These are phyloP conservation scores for Dissoconium aciculare DNA, from an alignment of 2,329 filamentous ascomycete genomes.

Conservation along the genomic window DNA sequence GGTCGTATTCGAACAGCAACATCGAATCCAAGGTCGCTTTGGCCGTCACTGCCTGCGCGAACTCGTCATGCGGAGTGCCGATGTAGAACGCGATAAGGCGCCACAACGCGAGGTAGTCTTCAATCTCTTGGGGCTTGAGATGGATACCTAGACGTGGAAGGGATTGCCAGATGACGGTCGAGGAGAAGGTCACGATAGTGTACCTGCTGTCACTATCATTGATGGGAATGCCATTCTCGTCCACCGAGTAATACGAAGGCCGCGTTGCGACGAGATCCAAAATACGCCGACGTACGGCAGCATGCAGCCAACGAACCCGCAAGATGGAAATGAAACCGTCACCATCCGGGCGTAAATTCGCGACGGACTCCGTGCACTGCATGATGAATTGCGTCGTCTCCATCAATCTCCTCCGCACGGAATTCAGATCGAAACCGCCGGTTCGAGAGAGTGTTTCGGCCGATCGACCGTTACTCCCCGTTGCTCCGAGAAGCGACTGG, in stretches of 20 bases:
- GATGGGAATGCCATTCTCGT: constrained; percentile 46
- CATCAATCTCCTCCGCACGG: constrained; percentile 46
- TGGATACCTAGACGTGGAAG: constrained; percentile 56
- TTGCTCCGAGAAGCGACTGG: constrained; percentile 49
- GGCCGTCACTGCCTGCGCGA: constrained; percentile 40
- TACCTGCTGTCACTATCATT: constrained; percentile 58
- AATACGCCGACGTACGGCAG: constrained; percentile 48
- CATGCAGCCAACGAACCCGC: constrained; percentile 51
- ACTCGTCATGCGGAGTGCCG: constrained; percentile 46
- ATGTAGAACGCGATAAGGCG: constrained; percentile 54
- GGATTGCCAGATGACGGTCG: constrained; percentile 48
- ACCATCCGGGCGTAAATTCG: constrained; percentile 49
- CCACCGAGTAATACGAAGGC: constrained; percentile 44
- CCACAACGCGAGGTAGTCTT: constrained; percentile 59
- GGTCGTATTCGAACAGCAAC: constrained; percentile 48
- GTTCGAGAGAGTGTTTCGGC: constrained; percentile 57
- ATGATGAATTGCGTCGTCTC: constrained; percentile 61
- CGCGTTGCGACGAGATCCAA: constrained; percentile 37
- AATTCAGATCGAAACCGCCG: constrained; percentile 51
- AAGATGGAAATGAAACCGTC: constrained; percentile 46
- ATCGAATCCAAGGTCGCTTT: constrained; percentile 51
- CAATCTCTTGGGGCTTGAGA: constrained; percentile 43
- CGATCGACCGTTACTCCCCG: constrained; percentile 47
- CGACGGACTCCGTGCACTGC: constrained; percentile 47
- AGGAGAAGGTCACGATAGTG: constrained; percentile 53